Evolutionary conservation across 805 yeast genomes (phyloP), one percentile per base, ranked within the genome.

Genomic region (Zygotorulaspora florentina): DNA sequence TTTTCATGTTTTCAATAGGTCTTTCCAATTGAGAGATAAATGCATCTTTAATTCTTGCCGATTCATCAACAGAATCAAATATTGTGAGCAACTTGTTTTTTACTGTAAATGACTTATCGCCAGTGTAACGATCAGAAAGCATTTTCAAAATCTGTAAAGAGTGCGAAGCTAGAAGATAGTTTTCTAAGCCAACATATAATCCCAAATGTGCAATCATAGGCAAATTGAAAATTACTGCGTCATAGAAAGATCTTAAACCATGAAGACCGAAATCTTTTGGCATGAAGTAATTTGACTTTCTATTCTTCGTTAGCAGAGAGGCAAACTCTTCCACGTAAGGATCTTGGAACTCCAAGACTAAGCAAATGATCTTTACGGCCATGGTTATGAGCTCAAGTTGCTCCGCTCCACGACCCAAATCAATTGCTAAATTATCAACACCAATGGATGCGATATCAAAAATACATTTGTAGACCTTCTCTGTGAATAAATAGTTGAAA

Each of bases 61-160:
- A 80, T 54, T 90, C 96, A 53, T 87, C 87, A 27, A 85, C 78
- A 12, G 89, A 83, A 55, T 83, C 85, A 43, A 85, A 74, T 31
- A 86, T 73, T 0, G 87, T 80, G 39, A 90, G 64, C 11, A 91
- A 66, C 52, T 89, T 78, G 50, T 81, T 82, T 43, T 73, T 77
- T 8, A 73, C 73, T 13, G 71, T 66, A 29, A 77, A 61, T 9
- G 72, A 58, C 13, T 63, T 59, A 11, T 56, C 60, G 28, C 57
- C 53, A 18, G 58, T 43, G 25, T 65, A 53, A 46, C 59, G 59
- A 10, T 61, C 53, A 0, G 85, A 69, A 5, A 88, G 66, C 42
- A 68, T 68, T 5, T 65, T 58, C 40, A 91, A 68, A 11, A 88
- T 70, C 10, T 68, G 59, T 13, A 89, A 61, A 0, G 91, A 70